Evolutionary conservation across 331 rosid species (phyloP), one percentile per base, ranked within the genome.

Genomic region (Acacia concinna): DNA sequence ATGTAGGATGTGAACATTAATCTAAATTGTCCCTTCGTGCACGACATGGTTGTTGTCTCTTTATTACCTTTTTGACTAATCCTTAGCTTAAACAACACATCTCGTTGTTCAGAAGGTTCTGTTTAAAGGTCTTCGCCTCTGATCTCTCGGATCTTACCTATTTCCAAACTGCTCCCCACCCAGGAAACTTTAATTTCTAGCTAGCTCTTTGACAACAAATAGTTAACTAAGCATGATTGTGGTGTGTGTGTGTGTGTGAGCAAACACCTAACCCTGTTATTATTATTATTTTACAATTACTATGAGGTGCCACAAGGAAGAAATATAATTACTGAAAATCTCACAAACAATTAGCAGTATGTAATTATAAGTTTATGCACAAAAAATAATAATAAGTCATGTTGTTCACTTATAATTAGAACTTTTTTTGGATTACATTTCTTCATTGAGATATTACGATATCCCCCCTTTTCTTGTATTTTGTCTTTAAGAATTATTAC

Each of bases 81-180:
- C 68, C 68, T 62, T 23, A 56, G 12, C 67, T 67, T 41, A 64
- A 25, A 21, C 44, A 12, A 30, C 18, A 23, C 17, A 77, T 76
- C 27, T 59, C 80, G 73, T 46, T 31, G 51, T 67, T 35, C 49
- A 79, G 74, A 32, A 65, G 78, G 30, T 51, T 86, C 81, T 73
- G 81, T 74, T 74, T 75, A 10, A 28, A 83, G 80, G 87, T 83
- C 77, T 73, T 83, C 32, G 73, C 52, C 52, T 38, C 41, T 38
- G 41, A 8, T 38, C 11, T 64, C 69, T 75, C 56, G 63, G 67
- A 73, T 82, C 82, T 82, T 44, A 76, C 64, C 82, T 82, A 79
- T 67, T 76, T 76, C 60, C 74, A 52, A 77, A 86, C 83, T 80
- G 75, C 56, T 68, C 63, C 68, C 63, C 68, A 80, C 14, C 62